These are phyloP conservation scores for Ceratobasidium sp. DNA, from an alignment of 1,284 basidiomycete species.

Conservation along the genomic window DNA sequence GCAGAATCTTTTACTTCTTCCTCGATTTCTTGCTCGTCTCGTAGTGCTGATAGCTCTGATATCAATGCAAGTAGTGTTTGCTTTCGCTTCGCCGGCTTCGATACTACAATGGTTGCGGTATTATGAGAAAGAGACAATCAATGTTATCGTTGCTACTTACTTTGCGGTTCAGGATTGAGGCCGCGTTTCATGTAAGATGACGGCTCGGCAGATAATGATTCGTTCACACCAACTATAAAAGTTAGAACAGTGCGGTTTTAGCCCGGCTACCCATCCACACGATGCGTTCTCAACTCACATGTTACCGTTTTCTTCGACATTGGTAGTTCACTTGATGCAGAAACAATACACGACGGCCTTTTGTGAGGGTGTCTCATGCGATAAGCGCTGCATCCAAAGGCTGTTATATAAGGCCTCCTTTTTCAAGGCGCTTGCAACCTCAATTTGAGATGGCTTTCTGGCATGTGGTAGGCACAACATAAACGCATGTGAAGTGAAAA, in stretches of 20 bases:
- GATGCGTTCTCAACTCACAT: slow-evolving; percentile 2
- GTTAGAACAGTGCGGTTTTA: background rate
- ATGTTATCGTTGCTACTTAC: background rate
- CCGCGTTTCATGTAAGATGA: background rate
- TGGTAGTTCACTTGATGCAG: slow-evolving; percentile 24
- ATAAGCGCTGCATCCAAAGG: no score
- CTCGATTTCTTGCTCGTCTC: slow-evolving; percentile 20
- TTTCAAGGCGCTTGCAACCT: no score
- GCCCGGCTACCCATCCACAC: background rate
- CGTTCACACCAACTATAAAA: slow-evolving; percentile 10
- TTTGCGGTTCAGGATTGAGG: slow-evolving; percentile 8
- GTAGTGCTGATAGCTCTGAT: slow-evolving; percentile 19
- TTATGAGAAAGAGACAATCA: background rate
- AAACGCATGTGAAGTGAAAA: no score
- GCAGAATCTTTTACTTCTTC: slow-evolving; percentile 20
- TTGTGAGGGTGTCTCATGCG: no score
- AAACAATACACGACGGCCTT: no score
- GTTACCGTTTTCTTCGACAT: slow-evolving; percentile 38
- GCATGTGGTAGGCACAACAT: no score
- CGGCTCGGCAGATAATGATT: slow-evolving; percentile 25
- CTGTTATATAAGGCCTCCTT: no score
- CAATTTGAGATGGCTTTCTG: no score
- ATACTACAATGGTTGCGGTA: background rate
- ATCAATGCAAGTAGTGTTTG: slow-evolving; percentile 34
- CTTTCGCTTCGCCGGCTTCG: slow-evolving; percentile 31